phyloP scores from a whole-genome alignment of 768 basidiomycete species.

The Boletellus sp. region DNA sequence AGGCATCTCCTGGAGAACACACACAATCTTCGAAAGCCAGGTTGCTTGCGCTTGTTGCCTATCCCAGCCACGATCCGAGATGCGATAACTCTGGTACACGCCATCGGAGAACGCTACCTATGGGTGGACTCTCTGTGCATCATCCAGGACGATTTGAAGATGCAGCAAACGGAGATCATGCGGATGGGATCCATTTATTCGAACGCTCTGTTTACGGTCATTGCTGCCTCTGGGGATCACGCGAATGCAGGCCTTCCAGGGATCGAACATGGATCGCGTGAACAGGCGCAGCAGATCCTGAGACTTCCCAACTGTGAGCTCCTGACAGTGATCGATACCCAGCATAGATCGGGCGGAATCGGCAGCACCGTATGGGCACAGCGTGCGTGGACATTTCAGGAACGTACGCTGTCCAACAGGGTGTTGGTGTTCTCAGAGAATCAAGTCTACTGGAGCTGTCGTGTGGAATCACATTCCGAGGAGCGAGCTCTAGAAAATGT shows the following conservation, averaged over 20 bases:
- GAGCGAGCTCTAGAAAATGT: conserved; percentile 11
- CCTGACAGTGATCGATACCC: conserved; percentile 10
- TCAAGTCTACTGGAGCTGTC: conserved; percentile 20
- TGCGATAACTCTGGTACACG: conserved; percentile 17
- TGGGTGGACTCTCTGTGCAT: conserved; percentile 28
- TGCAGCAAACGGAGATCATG: conserved; percentile 16
- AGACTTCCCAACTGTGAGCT: conserved; percentile 9
- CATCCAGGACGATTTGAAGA: conserved; percentile 16
- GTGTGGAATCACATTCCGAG: conserved; percentile 7
- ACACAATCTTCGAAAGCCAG: conserved; percentile 1
- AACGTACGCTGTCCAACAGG: conserved; percentile 1
- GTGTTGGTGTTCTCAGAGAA: conserved; percentile 19
- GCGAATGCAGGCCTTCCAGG: conserved; percentile 14
- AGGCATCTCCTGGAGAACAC: conserved; percentile 8
- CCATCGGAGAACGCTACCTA: conserved; percentile 22
- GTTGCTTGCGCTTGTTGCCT: background rate
- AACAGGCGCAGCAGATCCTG: conserved; percentile 4
- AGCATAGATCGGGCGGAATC: background rate
- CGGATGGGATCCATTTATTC: conserved; percentile 24
- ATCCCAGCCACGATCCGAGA: conserved; percentile 24
- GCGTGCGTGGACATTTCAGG: conserved; percentile 22
- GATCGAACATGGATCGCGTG: conserved; percentile 1
- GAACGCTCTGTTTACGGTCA: conserved; percentile 16
- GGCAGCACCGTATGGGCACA: conserved; percentile 7
- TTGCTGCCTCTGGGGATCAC: conserved; percentile 14